Evolutionary conservation across 257 asterid species (phyloP).

Genomic region (Solanum pennellii): DNA sequence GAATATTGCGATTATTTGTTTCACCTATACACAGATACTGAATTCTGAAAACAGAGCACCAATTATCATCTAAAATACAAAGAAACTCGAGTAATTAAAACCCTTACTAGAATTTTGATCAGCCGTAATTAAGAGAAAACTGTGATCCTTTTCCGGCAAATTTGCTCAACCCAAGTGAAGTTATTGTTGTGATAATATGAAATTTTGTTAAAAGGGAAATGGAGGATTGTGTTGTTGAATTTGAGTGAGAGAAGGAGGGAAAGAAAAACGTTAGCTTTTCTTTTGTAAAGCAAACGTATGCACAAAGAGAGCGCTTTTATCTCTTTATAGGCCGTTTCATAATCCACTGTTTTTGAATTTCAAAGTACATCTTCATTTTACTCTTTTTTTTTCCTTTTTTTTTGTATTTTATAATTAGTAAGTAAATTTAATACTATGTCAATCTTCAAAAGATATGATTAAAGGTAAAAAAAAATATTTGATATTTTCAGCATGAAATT

Average conservation of each 20-base stretch:
- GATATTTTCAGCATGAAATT: not conserved
- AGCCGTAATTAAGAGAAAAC: not conserved
- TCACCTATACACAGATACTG: not conserved
- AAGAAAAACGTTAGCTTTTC: not conserved
- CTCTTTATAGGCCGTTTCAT: not conserved
- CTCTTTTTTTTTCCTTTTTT: too few species aligned
- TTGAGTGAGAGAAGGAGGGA: not conserved
- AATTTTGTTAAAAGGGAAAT: not conserved
- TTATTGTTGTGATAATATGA: not conserved
- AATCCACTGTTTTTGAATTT: slow-evolving; percentile 18
- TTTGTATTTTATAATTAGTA: too few species aligned
- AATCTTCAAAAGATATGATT: not conserved
- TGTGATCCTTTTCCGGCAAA: not conserved
- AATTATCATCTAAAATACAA: not conserved
- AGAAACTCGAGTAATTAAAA: not conserved
- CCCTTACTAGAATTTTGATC: not conserved
- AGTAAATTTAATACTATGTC: not conserved
- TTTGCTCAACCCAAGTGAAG: not conserved
- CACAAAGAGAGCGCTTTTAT: not conserved
- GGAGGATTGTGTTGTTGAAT: not conserved
- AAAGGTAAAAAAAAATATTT: not conserved
- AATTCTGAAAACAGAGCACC: not conserved
- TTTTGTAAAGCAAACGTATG: not conserved
- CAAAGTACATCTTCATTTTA: slow-evolving; percentile 10
- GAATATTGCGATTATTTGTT: not conserved